Conservation (phyloP, 345 rosid species). For the Melaleuca quinquenervia region DNA sequence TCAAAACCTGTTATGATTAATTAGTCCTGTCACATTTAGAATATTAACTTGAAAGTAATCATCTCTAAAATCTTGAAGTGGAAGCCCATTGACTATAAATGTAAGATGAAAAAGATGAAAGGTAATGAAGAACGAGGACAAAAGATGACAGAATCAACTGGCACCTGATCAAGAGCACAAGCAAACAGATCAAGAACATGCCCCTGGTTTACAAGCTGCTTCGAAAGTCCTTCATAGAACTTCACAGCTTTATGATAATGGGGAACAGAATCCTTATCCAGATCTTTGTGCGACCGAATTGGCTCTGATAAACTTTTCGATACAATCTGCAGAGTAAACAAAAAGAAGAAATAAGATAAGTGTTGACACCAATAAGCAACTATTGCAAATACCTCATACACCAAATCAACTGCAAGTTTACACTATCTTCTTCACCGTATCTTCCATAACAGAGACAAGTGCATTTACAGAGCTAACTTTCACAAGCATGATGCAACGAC, state of each 20-base stretch:
- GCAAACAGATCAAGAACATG: conserved; percentile 96
- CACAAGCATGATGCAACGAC: not conserved
- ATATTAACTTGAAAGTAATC: not conserved
- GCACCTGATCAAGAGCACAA: conserved; percentile 89
- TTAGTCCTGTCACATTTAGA: not conserved
- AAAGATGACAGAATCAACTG: not conserved
- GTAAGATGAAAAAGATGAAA: not conserved
- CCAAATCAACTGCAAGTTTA: not conserved
- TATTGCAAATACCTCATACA: not conserved
- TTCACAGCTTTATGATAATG: conserved; percentile 68
- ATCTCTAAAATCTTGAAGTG: not conserved
- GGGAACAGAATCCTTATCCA: conserved; percentile 81
- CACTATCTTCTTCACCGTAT: not conserved
- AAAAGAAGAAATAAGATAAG: not conserved
- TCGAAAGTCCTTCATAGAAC: conserved; percentile 67
- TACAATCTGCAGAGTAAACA: conserved; percentile 48
- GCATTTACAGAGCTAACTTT: not conserved
- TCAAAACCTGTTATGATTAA: not conserved
- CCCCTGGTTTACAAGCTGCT: conserved; percentile 96
- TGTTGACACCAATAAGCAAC: no score
- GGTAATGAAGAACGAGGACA: not conserved
- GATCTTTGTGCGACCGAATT: conserved; percentile 92
- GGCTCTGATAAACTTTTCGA: conserved; percentile 78
- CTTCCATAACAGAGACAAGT: not conserved
- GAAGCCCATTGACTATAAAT: not conserved